Conservation (phyloP, 2,329 filamentous ascomycete species). For the Colletotrichum abscissum region DNA sequence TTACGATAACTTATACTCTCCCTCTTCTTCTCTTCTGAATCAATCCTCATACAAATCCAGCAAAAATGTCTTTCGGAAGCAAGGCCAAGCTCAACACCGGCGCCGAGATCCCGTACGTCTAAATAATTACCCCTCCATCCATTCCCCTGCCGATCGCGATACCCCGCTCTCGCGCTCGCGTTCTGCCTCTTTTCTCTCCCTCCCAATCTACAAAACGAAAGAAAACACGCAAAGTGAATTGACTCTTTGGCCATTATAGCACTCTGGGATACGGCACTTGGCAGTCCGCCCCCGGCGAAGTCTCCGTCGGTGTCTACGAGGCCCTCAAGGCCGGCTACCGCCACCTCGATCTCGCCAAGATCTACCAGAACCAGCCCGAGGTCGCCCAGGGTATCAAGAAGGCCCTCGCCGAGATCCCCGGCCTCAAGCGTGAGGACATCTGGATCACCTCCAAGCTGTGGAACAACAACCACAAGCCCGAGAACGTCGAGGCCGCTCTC, state of each 20-base stretch:
- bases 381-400: constrained; percentile 66
- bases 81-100: constrained; percentile 72
- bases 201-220: background rate
- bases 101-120: constrained; percentile 66
- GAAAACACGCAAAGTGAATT: constrained; percentile 51
- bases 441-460: constrained; percentile 77
- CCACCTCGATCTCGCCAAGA: constrained; percentile 65
- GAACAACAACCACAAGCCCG: constrained; percentile 73
- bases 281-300: constrained; percentile 74
- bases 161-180: background rate
- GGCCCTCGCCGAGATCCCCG: constrained; percentile 57
- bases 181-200: constrained; percentile 50
- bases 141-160: constrained; percentile 12
- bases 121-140: background rate
- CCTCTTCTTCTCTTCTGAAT: background rate
- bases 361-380: constrained; percentile 74
- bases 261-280: constrained; percentile 63
- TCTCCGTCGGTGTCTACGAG: constrained; percentile 71
- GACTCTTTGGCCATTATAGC: constrained; percentile 38
- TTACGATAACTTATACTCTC: background rate
- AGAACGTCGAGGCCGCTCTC: constrained; percentile 66
- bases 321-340: constrained; percentile 73
- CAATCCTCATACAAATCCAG: background rate
- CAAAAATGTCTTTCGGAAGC: constrained; percentile 64
- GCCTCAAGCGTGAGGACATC: constrained; percentile 67